These are phyloP conservation scores for Xylariales sp. DNA, from an alignment of 2,329 filamentous ascomycete species.

Conservation along the genomic window DNA sequence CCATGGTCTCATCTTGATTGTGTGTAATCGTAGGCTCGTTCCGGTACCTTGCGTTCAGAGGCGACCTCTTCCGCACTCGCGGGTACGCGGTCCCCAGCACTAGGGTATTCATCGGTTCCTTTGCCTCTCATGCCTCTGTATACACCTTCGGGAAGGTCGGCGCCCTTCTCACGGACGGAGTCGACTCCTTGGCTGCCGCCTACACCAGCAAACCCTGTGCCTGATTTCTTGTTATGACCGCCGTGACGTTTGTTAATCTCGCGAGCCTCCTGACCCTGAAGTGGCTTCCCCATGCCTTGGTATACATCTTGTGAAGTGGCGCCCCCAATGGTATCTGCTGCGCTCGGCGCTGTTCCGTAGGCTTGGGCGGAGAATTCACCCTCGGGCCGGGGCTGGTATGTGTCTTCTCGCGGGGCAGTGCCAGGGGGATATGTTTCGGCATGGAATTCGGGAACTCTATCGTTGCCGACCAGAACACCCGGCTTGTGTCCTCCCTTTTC, in stretches of 20 bases:
- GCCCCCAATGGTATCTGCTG: conserved; percentile 56
- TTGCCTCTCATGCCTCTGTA: conserved; percentile 44
- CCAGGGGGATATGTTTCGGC: conserved; percentile 71
- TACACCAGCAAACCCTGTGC: conserved; percentile 54
- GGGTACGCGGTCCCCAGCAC: conserved; percentile 45
- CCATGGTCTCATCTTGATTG: conserved; percentile 21
- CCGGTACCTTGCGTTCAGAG: conserved; percentile 36
- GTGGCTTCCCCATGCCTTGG: conserved; percentile 57
- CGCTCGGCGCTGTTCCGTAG: conserved; percentile 44
- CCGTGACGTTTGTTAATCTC: conserved; percentile 54
- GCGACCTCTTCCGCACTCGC: conserved; percentile 45
- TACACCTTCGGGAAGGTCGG: conserved; percentile 50
- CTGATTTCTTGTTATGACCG: conserved; percentile 53
- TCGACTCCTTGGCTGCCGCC: conserved; percentile 50
- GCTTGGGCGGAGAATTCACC: conserved; percentile 53
- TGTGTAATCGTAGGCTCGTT: conserved; percentile 37
- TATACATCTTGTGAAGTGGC: conserved; percentile 60
- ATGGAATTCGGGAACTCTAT: conserved; percentile 71
- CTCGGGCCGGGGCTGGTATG: conserved; percentile 55
- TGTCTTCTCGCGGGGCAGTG: conserved; percentile 65
- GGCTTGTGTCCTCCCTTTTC: conserved; percentile 69
- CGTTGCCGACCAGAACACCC: conserved; percentile 70
- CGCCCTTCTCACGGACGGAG: conserved; percentile 45
- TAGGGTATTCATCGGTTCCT: conserved; percentile 40
- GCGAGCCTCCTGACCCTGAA: conserved; percentile 55